These are phyloP conservation scores for Ascochyta lentis DNA, from an alignment of 2,329 filamentous ascomycete genomes.

Conservation along the genomic window DNA sequence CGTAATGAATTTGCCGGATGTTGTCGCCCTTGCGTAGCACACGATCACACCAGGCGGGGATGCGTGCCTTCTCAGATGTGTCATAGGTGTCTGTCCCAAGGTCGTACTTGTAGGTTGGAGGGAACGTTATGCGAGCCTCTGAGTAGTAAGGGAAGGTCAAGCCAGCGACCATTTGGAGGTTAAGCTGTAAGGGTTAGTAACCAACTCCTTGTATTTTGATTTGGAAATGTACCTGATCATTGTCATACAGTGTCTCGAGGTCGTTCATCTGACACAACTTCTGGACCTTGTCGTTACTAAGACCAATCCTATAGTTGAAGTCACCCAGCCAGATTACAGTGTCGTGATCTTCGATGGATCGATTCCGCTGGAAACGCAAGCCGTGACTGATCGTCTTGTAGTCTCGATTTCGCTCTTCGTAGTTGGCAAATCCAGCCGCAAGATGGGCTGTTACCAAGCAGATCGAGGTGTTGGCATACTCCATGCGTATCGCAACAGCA, in stretches of 20 bases:
- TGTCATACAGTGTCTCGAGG: slow-evolving; percentile 81
- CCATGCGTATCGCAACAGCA: slow-evolving; percentile 93
- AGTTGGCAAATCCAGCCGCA: slow-evolving; percentile 94
- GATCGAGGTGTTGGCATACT: slow-evolving; percentile 89
- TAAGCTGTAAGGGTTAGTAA: slow-evolving; percentile 65
- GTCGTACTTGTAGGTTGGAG: slow-evolving; percentile 96
- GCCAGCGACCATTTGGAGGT: slow-evolving; percentile 94
- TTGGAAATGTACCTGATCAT: slow-evolving; percentile 72
- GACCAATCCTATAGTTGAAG: slow-evolving; percentile 96
- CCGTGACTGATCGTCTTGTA: slow-evolving; percentile 89
- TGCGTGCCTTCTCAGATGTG: slow-evolving; percentile 91
- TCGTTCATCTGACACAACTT: slow-evolving; percentile 75
- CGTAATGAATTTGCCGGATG: slow-evolving; percentile 82
- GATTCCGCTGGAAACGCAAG: slow-evolving; percentile 86
- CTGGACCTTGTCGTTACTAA: slow-evolving; percentile 78
- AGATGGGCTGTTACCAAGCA: slow-evolving; percentile 97
- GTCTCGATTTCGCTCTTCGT: slow-evolving; percentile 93
- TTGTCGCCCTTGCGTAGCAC: slow-evolving; percentile 86
- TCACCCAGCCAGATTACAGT: slow-evolving; percentile 92
- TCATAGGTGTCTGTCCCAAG: slow-evolving; percentile 89
- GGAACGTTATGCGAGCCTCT: slow-evolving; percentile 84
- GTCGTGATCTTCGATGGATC: slow-evolving; percentile 89
- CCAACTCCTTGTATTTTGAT: not conserved
- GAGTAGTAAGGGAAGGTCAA: slow-evolving; percentile 90
- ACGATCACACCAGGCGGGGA: slow-evolving; percentile 96